phyloP scores from a whole-genome alignment of 2,329 filamentous ascomycete species.

The Niveomyces coronatus region DNA sequence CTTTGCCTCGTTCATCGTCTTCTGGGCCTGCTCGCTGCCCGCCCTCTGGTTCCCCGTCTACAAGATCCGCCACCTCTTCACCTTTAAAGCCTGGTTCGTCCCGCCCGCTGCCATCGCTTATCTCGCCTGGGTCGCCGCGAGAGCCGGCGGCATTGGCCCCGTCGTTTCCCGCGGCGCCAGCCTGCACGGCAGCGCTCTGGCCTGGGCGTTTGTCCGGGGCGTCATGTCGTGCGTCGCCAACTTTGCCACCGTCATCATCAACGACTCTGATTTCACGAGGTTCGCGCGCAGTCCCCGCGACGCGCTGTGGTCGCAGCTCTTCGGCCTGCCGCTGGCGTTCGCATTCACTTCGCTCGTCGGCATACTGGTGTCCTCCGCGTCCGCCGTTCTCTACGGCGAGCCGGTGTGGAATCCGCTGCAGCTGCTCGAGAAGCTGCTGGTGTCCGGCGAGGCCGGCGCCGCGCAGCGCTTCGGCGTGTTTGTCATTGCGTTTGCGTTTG shows the following conservation, averaged over 20 bases:
- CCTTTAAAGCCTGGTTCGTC: conserved; percentile 77
- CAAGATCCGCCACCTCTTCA: conserved; percentile 82
- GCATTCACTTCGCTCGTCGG: conserved; percentile 76
- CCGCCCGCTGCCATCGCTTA: conserved; percentile 73
- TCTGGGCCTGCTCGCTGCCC: conserved; percentile 71
- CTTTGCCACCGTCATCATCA: conserved; percentile 76
- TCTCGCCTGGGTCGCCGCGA: conserved; percentile 76
- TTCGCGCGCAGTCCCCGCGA: conserved; percentile 72
- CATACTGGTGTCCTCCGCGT: conserved; percentile 67
- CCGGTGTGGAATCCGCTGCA: conserved; percentile 65
- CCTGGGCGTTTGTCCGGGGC: conserved; percentile 73
- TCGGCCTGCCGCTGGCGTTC: conserved; percentile 62
- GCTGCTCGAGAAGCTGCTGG: conserved; percentile 57
- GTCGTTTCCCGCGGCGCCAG: conserved; percentile 61
- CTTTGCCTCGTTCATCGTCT: conserved; percentile 77
- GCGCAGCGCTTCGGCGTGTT: conserved; percentile 66
- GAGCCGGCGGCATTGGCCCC: conserved; percentile 73
- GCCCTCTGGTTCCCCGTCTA: conserved; percentile 87
- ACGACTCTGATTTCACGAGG: conserved; percentile 76
- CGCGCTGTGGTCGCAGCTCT: conserved; percentile 69
- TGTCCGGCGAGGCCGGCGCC: conserved; percentile 59
- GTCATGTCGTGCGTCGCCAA: conserved; percentile 87
- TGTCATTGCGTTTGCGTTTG: conserved; percentile 58
- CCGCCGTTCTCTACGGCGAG: conserved; percentile 53
- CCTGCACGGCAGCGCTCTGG: conserved; percentile 56